A percentile compares a stretch with the other conserved stretches of the same genome.
phyloP scores from a whole-genome alignment of 345 rosid species.

The Rhodamnia argentea region DNA sequence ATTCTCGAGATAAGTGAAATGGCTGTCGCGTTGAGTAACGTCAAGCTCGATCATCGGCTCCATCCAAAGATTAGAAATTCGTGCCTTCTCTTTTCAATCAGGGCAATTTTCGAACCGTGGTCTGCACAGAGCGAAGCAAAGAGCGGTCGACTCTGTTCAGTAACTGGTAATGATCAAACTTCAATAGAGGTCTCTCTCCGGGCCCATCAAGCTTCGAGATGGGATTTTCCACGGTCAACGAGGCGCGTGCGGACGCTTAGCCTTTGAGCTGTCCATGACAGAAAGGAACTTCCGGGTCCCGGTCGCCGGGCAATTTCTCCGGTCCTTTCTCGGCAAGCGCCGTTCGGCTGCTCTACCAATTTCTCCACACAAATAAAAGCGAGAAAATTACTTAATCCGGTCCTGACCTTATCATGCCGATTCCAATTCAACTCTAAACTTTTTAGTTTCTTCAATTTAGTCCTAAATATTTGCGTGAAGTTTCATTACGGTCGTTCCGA shows the following conservation, averaged over 20 bases:
- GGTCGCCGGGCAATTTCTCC: not conserved
- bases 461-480: accelerated
- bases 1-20: not conserved
- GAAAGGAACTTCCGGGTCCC: not conserved
- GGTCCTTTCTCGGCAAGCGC: not conserved
- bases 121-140: not conserved
- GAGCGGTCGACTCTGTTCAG: not conserved
- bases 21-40: not conserved
- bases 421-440: not conserved
- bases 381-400: not conserved
- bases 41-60: not conserved
- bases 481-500: accelerated
- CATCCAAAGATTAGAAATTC: not conserved
- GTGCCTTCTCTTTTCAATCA: not conserved
- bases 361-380: not conserved
- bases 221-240: not conserved
- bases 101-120: not conserved
- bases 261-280: not conserved
- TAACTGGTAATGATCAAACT: not conserved
- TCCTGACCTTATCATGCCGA: not conserved
- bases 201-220: not conserved
- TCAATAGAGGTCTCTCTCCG: not conserved
- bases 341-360: not conserved
- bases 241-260: not conserved
- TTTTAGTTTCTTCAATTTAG: not conserved